phyloP scores from a whole-genome alignment of 2,329 filamentous ascomycete species.

The Ambrosiella cleistominuta region DNA sequence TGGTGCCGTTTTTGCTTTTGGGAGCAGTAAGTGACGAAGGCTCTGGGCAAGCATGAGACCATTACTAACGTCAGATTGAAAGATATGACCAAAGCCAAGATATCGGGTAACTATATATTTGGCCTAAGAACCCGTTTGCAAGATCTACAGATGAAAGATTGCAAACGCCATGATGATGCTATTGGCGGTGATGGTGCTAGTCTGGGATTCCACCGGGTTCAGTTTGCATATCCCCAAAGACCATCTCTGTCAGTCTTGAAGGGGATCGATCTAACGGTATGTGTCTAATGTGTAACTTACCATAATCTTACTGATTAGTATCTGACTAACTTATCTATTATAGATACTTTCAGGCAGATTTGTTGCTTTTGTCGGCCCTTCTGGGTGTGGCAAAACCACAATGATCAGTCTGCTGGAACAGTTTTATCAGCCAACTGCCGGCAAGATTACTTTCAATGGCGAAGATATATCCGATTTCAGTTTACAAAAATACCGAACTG shows the following conservation, averaged over 20 bases:
- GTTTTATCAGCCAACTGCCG: conserved; percentile 24
- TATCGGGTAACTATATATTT: conserved; percentile 32
- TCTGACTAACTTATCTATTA: neutral
- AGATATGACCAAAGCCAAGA: conserved; percentile 30
- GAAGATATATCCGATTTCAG: conserved; percentile 19
- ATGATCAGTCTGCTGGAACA: conserved; percentile 34
- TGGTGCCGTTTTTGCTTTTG: conserved; percentile 27
- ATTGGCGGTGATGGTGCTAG: conserved; percentile 17
- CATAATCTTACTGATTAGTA: neutral
- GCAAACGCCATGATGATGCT: conserved; percentile 7
- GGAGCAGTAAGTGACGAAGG: conserved; percentile 21
- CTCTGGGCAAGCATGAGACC: neutral
- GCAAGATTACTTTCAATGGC: conserved; percentile 18
- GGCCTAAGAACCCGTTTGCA: conserved; percentile 21
- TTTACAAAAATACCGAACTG: conserved; percentile 19
- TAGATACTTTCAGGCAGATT: conserved; percentile 29
- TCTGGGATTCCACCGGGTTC: conserved; percentile 32
- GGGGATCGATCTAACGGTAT: conserved; percentile 22
- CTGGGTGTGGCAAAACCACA: conserved; percentile 43
- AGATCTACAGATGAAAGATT: conserved; percentile 18
- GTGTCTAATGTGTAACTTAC: neutral
- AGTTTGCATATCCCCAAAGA: conserved; percentile 38
- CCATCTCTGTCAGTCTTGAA: conserved; percentile 22
- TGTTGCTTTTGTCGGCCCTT: conserved; percentile 38
- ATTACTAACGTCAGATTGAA: neutral